Evolutionary conservation across 129 eudicot genomes (phyloP).

Genomic region (Erigeron canadensis): DNA sequence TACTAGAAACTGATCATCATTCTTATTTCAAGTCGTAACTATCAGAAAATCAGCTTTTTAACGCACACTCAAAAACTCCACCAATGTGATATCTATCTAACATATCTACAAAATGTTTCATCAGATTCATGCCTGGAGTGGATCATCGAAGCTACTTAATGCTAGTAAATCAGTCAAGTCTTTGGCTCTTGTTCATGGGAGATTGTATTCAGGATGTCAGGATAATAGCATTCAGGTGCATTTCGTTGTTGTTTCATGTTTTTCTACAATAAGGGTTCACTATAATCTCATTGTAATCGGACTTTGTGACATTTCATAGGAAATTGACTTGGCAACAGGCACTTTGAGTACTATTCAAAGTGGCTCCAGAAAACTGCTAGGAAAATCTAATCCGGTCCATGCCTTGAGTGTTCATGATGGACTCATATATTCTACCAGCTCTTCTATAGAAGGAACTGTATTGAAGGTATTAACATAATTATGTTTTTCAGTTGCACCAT

Average conservation of each 20-base stretch:
- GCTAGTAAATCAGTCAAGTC: constrained; percentile 57
- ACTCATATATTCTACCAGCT: constrained; percentile 51
- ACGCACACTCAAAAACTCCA: not conserved
- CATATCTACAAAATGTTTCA: not conserved
- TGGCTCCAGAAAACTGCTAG: constrained; percentile 64
- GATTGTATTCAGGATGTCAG: constrained; percentile 74
- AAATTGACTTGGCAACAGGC: constrained; percentile 71
- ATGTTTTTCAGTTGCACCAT: not conserved
- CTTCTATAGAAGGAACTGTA: constrained; percentile 65
- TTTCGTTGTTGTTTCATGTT: not conserved
- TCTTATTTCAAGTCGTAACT: no score
- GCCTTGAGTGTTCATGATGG: constrained; percentile 63
- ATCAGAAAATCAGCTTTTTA: not conserved
- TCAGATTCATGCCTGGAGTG: constrained; percentile 82
- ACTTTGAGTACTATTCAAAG: constrained; percentile 60
- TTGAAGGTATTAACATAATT: constrained; percentile 51
- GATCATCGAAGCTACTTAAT: constrained; percentile 64
- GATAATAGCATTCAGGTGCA: constrained; percentile 84
- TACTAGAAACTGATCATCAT: no score
- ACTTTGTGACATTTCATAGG: constrained; percentile 39
- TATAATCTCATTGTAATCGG: not conserved
- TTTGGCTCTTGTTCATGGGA: constrained; percentile 69
- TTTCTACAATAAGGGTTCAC: constrained; percentile 6
- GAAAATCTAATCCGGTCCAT: constrained; percentile 58
- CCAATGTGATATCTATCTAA: not conserved